Evolutionary conservation across 139 green algal species (phyloP), one percentile per base, ranked within the genome.

Genomic region (Pleodorina starrii): DNA sequence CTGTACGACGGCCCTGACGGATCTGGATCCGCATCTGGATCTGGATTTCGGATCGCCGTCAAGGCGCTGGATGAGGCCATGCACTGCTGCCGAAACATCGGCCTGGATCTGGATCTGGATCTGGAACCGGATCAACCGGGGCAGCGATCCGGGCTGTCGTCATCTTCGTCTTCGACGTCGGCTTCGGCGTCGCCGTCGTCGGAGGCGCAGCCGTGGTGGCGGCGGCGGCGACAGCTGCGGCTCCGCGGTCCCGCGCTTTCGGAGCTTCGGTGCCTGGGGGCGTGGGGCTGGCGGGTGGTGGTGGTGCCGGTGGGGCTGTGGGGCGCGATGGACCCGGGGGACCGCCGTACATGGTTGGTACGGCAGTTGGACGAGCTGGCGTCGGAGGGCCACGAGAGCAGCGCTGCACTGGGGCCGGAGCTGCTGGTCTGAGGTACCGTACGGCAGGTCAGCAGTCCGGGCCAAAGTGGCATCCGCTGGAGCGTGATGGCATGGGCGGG

Each of bases 241-340:
- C 42, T 87, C 9, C 81, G 81, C 0, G 81, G 81, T 3, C 42
- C 43, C 5, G 60, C 81, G 60, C 42, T 87, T 44, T 51, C 81
- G 43, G 81, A 87, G 81, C 43, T 87, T 27, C 81, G 81, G 2
- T 87, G 81, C 43, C 81, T 87, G 60, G 60, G 63, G 81, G 23
- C 17, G 4, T 87, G 81, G 81, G 60, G 81, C 19, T 87, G 81
- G 81, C n/a, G 21, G 60, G 60, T 77, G 60, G 19, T 87, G 81
- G 63, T 87, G 81, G 81, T 87, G 60, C 81, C 81, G 60, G 50
- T 87, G 59, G 43, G 60, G 42, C 2, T 35, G 0, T 87, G 81
- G 81, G 60, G 5, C 25, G 60, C 2, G n/a, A 46, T 87, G 81
- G 81, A 48, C 5, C 32, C 11, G 57, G 60, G 17, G 32, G 43